Percentiles rank a stretch among this genome's conserved stretches.
Evolutionary conservation across 176 grass and related monocot genomes (phyloP).

Genomic region (Musa itinerans): DNA sequence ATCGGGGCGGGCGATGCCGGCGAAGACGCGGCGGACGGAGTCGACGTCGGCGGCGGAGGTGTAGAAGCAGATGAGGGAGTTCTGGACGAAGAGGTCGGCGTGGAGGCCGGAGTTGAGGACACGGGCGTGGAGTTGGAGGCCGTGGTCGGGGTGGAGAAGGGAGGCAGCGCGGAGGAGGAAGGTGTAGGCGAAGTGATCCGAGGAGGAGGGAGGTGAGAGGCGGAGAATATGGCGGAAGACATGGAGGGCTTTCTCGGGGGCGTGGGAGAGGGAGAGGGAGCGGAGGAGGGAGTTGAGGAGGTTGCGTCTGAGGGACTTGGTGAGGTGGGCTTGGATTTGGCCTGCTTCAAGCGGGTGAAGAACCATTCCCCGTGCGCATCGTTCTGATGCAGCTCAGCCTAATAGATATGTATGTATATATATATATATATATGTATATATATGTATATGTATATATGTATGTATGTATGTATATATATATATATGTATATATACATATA

Average conservation of each 20-base stretch:
- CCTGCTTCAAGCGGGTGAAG: background rate
- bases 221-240: background rate
- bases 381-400: too few species aligned
- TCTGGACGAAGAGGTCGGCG: slow-evolving; percentile 32
- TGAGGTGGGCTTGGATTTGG: background rate
- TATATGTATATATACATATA: too few species aligned
- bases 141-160: slow-evolving; percentile 2
- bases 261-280: background rate
- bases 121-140: slow-evolving; percentile 37
- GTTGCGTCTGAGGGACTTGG: slow-evolving; percentile 9
- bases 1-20: slow-evolving; percentile 11
- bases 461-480: too few species aligned
- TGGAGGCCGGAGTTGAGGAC: slow-evolving; percentile 38
- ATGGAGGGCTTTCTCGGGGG: background rate
- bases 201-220: background rate
- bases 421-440: too few species aligned
- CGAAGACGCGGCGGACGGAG: slow-evolving; percentile 12
- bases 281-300: slow-evolving; percentile 26
- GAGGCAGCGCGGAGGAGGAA: background rate
- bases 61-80: slow-evolving; percentile 43
- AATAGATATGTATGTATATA: too few species aligned
- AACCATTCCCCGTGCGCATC: background rate
- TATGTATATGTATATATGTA: too few species aligned
- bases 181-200: background rate
- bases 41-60: slow-evolving; percentile 11